Evolutionary conservation across 305 asterid genomes (phyloP).

Genomic region (Ajuga reptans): DNA sequence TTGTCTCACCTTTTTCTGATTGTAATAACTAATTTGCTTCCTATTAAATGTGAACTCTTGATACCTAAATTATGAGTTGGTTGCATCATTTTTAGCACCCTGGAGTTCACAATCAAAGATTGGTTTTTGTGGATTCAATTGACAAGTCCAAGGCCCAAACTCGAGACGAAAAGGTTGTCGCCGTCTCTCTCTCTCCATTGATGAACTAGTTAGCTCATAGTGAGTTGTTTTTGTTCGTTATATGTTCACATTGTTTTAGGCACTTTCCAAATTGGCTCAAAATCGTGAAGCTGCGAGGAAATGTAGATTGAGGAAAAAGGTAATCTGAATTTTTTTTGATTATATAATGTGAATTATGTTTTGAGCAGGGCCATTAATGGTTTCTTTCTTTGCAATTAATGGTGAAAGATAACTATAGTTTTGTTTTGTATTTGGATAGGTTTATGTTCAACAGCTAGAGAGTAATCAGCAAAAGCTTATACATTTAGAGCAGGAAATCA

Average conservation of each 20-base stretch:
- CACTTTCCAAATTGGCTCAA: conserved; percentile 66
- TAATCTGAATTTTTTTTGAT: background rate
- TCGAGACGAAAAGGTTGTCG: conserved; percentile 64
- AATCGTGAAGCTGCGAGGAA: conserved; percentile 88
- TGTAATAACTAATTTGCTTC: background rate
- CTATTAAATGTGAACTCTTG: background rate
- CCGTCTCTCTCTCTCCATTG: background rate
- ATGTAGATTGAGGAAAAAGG: conserved; percentile 73
- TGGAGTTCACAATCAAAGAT: conserved; percentile 31
- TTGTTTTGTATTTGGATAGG: conserved; percentile 34
- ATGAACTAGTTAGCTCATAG: background rate
- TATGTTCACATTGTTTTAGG: conserved; percentile 29
- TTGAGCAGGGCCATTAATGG: too few relatives aligned
- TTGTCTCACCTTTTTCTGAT: background rate
- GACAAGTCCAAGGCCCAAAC: conserved; percentile 34
- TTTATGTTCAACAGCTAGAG: conserved; percentile 80
- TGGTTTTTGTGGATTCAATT: conserved; percentile 33
- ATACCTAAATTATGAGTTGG: background rate
- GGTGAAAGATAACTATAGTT: background rate
- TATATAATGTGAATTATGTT: too few relatives aligned
- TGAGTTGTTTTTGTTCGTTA: background rate
- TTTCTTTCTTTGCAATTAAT: too few relatives aligned
- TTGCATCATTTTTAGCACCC: conserved; percentile 28
- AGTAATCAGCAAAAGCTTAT: conserved; percentile 53
- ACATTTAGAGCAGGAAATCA: conserved; percentile 64